phyloP scores from a whole-genome alignment of 805 yeast genomes.

The Candida wancherniae region DNA sequence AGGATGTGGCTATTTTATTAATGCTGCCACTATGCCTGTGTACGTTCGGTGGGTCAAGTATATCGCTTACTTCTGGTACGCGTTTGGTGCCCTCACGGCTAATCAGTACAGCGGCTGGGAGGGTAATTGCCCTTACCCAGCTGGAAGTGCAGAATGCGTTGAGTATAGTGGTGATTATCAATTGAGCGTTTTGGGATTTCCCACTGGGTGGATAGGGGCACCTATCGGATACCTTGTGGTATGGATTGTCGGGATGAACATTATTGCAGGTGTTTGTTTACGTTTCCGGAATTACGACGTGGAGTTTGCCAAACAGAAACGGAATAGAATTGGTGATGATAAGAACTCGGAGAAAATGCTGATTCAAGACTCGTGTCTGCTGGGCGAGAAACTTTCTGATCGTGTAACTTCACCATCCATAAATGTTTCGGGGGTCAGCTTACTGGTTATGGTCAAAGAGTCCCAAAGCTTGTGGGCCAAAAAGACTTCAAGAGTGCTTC shows the following conservation, averaged over 20 bases:
- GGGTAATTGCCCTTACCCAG: constrained; percentile 56
- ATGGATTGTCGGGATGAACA: constrained; percentile 53
- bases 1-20: constrained; percentile 79
- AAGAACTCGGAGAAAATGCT: constrained; percentile 5
- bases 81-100: constrained; percentile 62
- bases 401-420: constrained; percentile 9
- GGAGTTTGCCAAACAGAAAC: constrained; percentile 40
- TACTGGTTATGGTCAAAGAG: constrained; percentile 13
- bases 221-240: constrained; percentile 59
- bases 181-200: constrained; percentile 54
- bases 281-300: constrained; percentile 48
- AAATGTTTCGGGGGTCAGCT: constrained; percentile 9
- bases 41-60: constrained; percentile 84
- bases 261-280: constrained; percentile 45
- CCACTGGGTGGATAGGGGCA: constrained; percentile 56
- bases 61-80: constrained; percentile 72
- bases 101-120: constrained; percentile 60
- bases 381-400: constrained; percentile 5
- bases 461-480: constrained; percentile 8
- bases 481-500: constrained; percentile 13
- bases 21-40: constrained; percentile 70
- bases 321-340: constrained; percentile 27
- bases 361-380: constrained; percentile 6
- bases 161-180: constrained; percentile 55
- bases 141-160: constrained; percentile 20